These are phyloP conservation scores for Trichoderma sp. DNA, from an alignment of 2,329 filamentous ascomycete genomes.

Conservation along the genomic window DNA sequence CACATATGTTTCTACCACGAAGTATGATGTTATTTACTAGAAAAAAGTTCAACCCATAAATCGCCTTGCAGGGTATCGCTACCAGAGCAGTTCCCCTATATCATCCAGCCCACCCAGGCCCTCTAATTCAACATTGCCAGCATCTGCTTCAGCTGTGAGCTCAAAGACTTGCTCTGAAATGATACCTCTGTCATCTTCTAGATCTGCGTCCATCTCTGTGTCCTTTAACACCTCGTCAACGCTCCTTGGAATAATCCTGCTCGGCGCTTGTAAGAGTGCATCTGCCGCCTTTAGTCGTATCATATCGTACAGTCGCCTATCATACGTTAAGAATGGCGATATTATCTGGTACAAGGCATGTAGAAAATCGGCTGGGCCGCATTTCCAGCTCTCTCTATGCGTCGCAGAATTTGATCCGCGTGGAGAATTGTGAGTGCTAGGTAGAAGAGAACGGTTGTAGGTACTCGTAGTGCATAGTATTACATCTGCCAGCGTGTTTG, in stretches of 20 bases:
- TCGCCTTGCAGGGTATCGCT: not conserved
- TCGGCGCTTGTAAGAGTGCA: constrained; percentile 6
- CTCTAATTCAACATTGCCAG: not conserved
- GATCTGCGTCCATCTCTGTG: not conserved
- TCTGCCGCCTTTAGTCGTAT: constrained; percentile 18
- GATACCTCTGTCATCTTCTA: not conserved
- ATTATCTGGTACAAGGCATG: constrained; percentile 21
- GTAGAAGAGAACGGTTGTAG: not conserved
- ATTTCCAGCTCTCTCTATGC: constrained; percentile 8
- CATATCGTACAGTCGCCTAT: constrained; percentile 15
- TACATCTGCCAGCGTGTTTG: constrained; percentile 23
- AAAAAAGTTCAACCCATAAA: not conserved
- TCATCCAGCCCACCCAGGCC: not conserved
- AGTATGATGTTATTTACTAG: too few species aligned
- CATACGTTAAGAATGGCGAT: constrained; percentile 18
- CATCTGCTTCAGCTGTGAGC: not conserved
- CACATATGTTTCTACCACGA: too few species aligned
- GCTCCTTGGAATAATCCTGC: constrained; percentile 17
- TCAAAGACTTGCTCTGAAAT: not conserved
- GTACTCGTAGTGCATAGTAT: constrained; percentile 11
- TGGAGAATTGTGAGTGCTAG: not conserved
- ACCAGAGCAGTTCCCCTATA: not conserved
- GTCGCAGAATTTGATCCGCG: not conserved
- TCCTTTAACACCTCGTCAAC: not conserved
- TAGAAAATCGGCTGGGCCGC: constrained; percentile 18